A percentile compares a stretch with the other conserved stretches of the same genome.
phyloP scores from a whole-genome alignment of 495 filamentous ascomycete genomes.

The Sphaerosporella brunnea region DNA sequence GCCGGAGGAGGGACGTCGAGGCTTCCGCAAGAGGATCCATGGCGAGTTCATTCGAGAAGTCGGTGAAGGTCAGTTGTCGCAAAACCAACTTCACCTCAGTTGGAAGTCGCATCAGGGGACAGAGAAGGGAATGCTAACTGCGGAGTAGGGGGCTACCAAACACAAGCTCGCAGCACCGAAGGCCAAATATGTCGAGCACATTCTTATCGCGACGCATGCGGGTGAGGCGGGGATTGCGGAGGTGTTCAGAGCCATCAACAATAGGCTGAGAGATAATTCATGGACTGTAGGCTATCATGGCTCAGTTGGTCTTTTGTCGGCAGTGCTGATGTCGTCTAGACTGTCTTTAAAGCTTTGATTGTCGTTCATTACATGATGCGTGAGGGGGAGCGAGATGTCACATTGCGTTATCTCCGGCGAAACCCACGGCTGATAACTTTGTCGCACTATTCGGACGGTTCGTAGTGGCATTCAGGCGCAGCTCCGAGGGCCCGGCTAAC shows the following conservation, averaged over 20 bases:
- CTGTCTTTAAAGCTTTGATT: constrained; percentile 91
- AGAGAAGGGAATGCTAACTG: not conserved
- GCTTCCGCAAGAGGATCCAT: constrained; percentile 31
- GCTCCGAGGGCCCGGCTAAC: not conserved
- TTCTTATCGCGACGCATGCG: constrained; percentile 83
- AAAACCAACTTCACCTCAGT: no score
- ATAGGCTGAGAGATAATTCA: constrained; percentile 79
- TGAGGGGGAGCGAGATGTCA: constrained; percentile 79
- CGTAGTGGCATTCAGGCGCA: not conserved
- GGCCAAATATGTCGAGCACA: constrained; percentile 98
- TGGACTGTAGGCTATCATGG: constrained; percentile 49
- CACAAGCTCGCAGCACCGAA: constrained; percentile 96
- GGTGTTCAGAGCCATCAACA: constrained; percentile 79
- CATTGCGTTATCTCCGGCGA: constrained; percentile 70
- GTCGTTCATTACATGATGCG: constrained; percentile 94
- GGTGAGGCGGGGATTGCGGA: constrained; percentile 92
- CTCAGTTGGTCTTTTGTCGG: not conserved
- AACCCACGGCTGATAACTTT: constrained; percentile 72
- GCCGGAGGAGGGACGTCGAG: constrained; percentile 21
- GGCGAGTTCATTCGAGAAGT: constrained; percentile 77
- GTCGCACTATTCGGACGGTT: constrained; percentile 81
- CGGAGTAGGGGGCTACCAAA: constrained; percentile 54
- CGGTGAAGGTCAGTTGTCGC: constrained; percentile 42
- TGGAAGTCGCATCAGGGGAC: no score
- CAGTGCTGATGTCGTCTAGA: constrained; percentile 20